These are phyloP conservation scores for Phaeosphaeriaceae sp. DNA, from an alignment of 2,329 filamentous ascomycete genomes.

Conservation along the genomic window DNA sequence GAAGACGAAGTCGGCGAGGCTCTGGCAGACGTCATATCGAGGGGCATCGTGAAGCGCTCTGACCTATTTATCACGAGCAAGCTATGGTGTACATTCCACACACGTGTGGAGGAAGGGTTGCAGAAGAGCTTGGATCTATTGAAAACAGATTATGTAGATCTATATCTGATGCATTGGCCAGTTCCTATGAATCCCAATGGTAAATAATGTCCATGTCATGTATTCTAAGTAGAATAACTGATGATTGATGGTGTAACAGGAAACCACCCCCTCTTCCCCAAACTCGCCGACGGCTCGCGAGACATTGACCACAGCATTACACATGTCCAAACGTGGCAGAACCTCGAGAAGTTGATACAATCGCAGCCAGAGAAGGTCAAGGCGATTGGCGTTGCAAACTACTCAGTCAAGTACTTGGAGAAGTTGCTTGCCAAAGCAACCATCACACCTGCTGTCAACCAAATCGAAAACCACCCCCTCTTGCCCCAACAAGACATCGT, in stretches of 20 bases:
- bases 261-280: conserved; percentile 77
- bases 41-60: conserved; percentile 73
- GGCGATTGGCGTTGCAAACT: conserved; percentile 59
- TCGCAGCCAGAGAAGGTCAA: conserved; percentile 54
- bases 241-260: too few species aligned
- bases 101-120: conserved; percentile 70
- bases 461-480: conserved; percentile 76
- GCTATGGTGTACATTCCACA: conserved; percentile 82
- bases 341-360: conserved; percentile 68
- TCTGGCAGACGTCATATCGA: conserved; percentile 72
- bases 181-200: conserved; percentile 80
- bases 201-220: conserved; percentile 23
- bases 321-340: conserved; percentile 79
- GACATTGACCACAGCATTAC: conserved; percentile 73
- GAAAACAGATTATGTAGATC: conserved; percentile 80
- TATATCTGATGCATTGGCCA: conserved; percentile 86
- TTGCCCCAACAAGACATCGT: conserved; percentile 76
- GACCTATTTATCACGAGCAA: conserved; percentile 87
- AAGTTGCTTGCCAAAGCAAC: conserved; percentile 64
- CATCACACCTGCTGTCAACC: conserved; percentile 70
- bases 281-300: conserved; percentile 72
- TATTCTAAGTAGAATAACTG: too few species aligned
- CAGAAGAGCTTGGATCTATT: conserved; percentile 75
- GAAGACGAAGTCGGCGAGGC: conserved; percentile 83
- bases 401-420: conserved; percentile 55